Evolutionary conservation across 768 basidiomycete genomes (phyloP), one percentile per base, ranked within the genome.

Genomic region (Pseudohyphozyma bogoriensis): DNA sequence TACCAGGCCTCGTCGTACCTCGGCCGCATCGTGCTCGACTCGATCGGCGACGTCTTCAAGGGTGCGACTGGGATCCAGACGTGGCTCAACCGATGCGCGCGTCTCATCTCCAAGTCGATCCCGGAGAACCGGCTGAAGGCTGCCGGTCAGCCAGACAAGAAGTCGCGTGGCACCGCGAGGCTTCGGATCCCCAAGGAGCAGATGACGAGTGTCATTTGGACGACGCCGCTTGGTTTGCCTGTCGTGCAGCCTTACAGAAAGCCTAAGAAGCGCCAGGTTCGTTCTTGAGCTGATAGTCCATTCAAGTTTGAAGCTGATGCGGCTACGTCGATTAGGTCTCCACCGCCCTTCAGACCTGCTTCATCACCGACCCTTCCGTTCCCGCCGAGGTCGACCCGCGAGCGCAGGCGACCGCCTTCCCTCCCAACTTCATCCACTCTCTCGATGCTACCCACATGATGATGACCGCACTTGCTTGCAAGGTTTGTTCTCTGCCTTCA

Each of bases 371-470:
- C 73, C 90, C 91, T 0, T 82, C 85, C 61, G 73, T 79, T 0
- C 82, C 84, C 1, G 78, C 85, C 24, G 82, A 88, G 74, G 91
- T 96, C 47, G 87, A 89, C 67, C 73, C 86, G 1, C 64, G 77
- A 59, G 95, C 95, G 73, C 93, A 99, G 73, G 87, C 90, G 0
- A 83, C 89, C 20, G 95, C 95, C 1, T 97, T 99, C 83, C 93
- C 95, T 7, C 95, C 95, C 51, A 99, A 99, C 76, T 97, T 93
- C 70, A 89, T 99, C 55, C 95, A 99, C 72, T 89, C 87, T 70
- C 79, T 99, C 32, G 95, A 99, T 73, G 95, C 95, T 3, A 93
- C 93, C 2, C 95, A 99, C 76, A 97, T 99, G 91, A 85, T 96
- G 82, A 76, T 96, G 68, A 95, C 92, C 3, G 91, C 93, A 13